Conservation (phyloP, 2,329 filamentous ascomycete genomes). For the Monilinia fructigena region DNA sequence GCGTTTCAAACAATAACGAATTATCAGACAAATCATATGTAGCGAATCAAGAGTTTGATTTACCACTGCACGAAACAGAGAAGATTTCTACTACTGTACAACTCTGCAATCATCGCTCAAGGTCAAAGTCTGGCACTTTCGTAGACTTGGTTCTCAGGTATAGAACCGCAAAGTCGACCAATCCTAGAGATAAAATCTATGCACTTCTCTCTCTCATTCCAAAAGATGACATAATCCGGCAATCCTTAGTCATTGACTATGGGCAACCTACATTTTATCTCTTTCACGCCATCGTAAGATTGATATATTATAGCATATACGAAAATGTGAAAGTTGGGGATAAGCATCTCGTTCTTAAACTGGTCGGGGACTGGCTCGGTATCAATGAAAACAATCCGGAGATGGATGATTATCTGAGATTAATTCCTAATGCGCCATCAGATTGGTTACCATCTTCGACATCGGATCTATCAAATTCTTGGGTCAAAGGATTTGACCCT, state of each 20-base stretch:
- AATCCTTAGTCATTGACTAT: constrained; percentile 7
- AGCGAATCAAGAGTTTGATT: neutral
- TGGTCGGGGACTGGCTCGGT: neutral
- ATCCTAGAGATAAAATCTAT: constrained; percentile 17
- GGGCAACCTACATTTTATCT: neutral
- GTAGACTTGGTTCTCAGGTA: constrained; percentile 5
- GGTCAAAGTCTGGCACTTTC: neutral
- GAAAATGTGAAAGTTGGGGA: neutral
- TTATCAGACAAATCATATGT: neutral
- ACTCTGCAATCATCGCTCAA: constrained; percentile 13
- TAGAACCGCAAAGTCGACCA: neutral
- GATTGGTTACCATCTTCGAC: constrained; percentile 1
- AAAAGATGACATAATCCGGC: constrained; percentile 6
- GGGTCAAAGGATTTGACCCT: constrained; percentile 1
- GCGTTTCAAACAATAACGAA: neutral
- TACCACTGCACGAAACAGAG: neutral
- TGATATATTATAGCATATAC: neutral
- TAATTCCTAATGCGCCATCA: neutral
- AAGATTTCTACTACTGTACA: neutral
- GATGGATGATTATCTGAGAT: neutral
- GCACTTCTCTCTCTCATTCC: constrained; percentile 18
- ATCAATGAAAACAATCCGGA: constrained; percentile 1
- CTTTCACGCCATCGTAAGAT: neutral
- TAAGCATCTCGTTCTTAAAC: neutral
- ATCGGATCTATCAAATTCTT: neutral